Conservation (phyloP, 257 asterid genomes). For the Solanum lignicaule region DNA sequence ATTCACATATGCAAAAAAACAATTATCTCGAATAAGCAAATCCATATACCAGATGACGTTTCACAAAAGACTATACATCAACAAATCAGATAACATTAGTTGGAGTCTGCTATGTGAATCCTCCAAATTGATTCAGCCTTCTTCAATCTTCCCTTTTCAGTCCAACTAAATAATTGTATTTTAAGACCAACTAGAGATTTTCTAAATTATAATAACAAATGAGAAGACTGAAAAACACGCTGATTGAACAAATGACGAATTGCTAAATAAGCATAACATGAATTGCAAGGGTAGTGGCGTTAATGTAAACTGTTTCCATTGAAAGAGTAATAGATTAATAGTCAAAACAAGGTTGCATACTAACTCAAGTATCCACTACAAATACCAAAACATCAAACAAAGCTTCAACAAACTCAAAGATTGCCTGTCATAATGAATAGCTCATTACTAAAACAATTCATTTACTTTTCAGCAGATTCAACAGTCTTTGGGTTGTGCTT, state of each 20-base stretch:
- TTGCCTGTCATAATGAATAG: background rate
- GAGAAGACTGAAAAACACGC: background rate
- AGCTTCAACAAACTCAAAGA: background rate
- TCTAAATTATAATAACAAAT: background rate
- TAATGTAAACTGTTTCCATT: background rate
- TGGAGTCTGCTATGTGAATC: background rate
- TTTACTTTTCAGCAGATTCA: slow-evolving; percentile 44
- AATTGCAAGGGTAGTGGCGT: background rate
- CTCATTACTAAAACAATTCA: slow-evolving; percentile 10
- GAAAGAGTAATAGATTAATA: background rate
- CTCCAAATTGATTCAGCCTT: background rate
- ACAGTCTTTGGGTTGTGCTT: slow-evolving; percentile 64
- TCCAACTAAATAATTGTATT: background rate
- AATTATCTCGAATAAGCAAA: background rate
- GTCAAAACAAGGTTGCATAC: background rate
- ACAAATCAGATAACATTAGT: background rate
- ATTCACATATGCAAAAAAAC: background rate
- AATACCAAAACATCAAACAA: background rate
- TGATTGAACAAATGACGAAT: background rate
- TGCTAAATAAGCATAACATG: background rate
- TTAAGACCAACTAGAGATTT: background rate
- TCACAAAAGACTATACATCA: background rate
- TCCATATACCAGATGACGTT: background rate
- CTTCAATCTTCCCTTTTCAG: background rate
- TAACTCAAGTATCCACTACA: background rate